A percentile compares a stretch with the other conserved stretches of the same genome.
phyloP scores from a whole-genome alignment of 805 yeast species.

The Candida fluviatilis region DNA sequence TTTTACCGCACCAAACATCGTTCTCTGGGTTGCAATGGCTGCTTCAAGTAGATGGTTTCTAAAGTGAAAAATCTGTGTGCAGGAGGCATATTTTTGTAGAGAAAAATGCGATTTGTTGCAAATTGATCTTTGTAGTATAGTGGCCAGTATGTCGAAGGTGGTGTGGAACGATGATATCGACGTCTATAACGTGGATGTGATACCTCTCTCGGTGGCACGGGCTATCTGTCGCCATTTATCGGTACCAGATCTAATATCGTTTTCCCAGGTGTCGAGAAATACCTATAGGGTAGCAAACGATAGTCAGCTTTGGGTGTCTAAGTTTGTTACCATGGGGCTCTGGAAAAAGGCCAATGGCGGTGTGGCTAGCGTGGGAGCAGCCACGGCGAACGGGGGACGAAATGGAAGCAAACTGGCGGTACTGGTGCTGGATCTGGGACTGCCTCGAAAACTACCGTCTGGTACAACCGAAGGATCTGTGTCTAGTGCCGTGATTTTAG shows the following conservation, averaged over 20 bases:
- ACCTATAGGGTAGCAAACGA: conserved; percentile 35
- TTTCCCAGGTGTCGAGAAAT: conserved; percentile 35
- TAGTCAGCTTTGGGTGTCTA: conserved; percentile 36
- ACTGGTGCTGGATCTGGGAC: conserved; percentile 3
- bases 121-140: too few relatives aligned
- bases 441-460: too few relatives aligned
- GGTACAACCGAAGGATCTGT: too few relatives aligned
- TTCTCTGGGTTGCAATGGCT: not conserved
- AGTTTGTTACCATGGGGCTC: conserved; percentile 30
- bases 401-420: too few relatives aligned
- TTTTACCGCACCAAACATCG: not conserved
- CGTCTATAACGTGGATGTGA: conserved; percentile 35
- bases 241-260: conserved; percentile 34
- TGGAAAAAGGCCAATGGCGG: conserved; percentile 27
- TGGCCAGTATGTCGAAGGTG: conserved; percentile 38
- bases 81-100: too few relatives aligned
- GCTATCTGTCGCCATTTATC: conserved; percentile 30
- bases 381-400: too few relatives aligned
- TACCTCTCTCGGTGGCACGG: conserved; percentile 36
- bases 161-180: conserved; percentile 45
- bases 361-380: not conserved
- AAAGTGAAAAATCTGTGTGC: not conserved
- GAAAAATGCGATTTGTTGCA: too few relatives aligned
- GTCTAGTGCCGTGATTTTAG: too few relatives aligned
- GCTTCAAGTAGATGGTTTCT: not conserved